Evolutionary conservation across 345 rosid species (phyloP).

Genomic region (Rhodomyrtus tomentosa): DNA sequence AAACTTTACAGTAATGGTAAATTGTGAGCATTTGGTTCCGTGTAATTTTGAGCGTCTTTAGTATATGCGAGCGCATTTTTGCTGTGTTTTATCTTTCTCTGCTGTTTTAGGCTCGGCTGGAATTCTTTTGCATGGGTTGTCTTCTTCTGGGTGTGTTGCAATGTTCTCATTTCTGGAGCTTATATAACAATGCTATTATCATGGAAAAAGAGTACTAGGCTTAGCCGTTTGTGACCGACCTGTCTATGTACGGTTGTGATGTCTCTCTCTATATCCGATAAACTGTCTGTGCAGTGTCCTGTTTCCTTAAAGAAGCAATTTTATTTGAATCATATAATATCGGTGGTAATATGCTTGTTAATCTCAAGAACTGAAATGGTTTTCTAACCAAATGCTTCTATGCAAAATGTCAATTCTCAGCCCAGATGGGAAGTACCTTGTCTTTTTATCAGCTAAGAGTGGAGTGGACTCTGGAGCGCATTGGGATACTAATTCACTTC

Average conservation of each 20-base stretch:
- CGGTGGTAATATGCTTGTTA: not conserved
- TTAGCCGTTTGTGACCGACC: not conserved
- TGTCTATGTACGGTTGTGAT: not conserved
- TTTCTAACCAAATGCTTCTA: not conserved
- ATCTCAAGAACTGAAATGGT: not conserved
- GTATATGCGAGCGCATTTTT: not conserved
- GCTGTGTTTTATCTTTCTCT: not conserved
- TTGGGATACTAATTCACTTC: constrained; percentile 61
- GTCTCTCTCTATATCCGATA: not conserved
- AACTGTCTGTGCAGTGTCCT: not conserved
- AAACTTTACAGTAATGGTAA: not conserved
- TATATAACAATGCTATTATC: not conserved
- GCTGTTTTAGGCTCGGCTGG: not conserved
- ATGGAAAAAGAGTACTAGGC: not conserved
- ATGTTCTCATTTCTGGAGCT: not conserved
- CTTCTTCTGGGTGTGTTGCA: not conserved
- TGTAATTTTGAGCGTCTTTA: not conserved
- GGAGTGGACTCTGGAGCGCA: constrained; percentile 79
- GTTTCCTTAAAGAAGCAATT: not conserved
- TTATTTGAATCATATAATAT: not conserved
- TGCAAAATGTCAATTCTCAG: constrained; percentile 27
- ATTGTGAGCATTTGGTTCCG: not conserved
- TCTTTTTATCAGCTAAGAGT: constrained; percentile 59
- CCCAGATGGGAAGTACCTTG: constrained; percentile 72
- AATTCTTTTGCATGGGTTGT: not conserved